A percentile compares a stretch with the other conserved stretches of the same genome.
Evolutionary conservation across 257 asterid species (phyloP).

Genomic region (Nemophila menziesii): DNA sequence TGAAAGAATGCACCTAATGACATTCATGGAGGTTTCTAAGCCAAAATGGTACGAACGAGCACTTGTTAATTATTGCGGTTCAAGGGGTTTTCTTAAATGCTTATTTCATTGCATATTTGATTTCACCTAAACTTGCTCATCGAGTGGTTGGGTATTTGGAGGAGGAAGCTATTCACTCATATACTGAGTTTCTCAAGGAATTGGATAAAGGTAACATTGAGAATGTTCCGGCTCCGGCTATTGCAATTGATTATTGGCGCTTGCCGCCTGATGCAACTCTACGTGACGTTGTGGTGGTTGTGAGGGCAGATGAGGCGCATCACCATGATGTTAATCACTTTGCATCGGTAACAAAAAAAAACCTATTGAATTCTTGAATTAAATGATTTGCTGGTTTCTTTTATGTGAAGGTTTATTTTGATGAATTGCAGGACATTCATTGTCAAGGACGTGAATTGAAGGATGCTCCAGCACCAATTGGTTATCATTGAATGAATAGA

Average conservation of each 20-base stretch:
- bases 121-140: conserved; percentile 61
- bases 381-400: background rate
- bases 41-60: conserved; percentile 60
- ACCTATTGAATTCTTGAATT: too few relatives aligned
- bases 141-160: conserved; percentile 64
- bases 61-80: conserved; percentile 45
- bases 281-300: conserved; percentile 66
- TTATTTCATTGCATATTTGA: conserved; percentile 37
- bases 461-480: conserved; percentile 44
- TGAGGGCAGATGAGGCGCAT: conserved; percentile 90
- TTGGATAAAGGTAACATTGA: conserved; percentile 58
- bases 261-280: conserved; percentile 48
- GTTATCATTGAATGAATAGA: conserved; percentile 27
- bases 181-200: conserved; percentile 45
- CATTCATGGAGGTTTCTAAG: conserved; percentile 65
- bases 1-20: conserved; percentile 72
- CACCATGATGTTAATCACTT: conserved; percentile 91
- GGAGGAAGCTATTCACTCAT: conserved; percentile 61
- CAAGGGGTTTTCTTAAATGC: conserved; percentile 78
- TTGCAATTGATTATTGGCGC: conserved; percentile 85
- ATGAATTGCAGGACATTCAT: conserved; percentile 39
- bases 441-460: conserved; percentile 40
- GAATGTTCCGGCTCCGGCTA: conserved; percentile 86
- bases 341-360: conserved; percentile 80
- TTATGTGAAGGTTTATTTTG: background rate